These are phyloP conservation scores for Limonium bicolor DNA, from an alignment of 148 eudicot species.

Conservation along the genomic window DNA sequence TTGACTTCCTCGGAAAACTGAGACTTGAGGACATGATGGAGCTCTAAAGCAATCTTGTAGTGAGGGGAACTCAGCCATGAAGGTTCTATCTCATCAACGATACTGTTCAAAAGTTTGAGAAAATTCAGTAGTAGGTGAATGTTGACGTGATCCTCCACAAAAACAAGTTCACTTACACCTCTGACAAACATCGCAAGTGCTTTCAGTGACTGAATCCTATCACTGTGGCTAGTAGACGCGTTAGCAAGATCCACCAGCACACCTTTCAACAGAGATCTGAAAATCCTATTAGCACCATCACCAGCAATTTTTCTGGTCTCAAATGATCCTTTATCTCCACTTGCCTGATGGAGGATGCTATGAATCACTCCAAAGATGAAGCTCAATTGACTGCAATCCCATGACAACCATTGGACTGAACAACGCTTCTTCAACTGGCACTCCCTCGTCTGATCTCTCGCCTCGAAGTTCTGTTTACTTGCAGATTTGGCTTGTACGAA, in stretches of 20 bases:
- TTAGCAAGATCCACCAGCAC: conserved; percentile 22
- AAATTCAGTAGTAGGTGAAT: conserved; percentile 13
- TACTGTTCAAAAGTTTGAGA: conserved; percentile 31
- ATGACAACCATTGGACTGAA: conserved; percentile 42
- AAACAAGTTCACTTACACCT: conserved; percentile 25
- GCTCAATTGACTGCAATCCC: conserved; percentile 44
- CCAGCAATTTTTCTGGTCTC: conserved; percentile 20
- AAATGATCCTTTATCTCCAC: conserved; percentile 9
- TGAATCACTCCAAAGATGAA: conserved; percentile 31
- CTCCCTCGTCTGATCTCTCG: conserved; percentile 6
- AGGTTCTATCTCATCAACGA: conserved; percentile 45
- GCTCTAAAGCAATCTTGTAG: conserved; percentile 44
- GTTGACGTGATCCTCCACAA: conserved; percentile 13
- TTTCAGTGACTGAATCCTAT: conserved; percentile 35
- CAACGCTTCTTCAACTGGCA: conserved; percentile 34
- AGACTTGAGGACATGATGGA: conserved; percentile 16
- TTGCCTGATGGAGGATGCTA: conserved; percentile 23
- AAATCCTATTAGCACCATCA: conserved; percentile 33
- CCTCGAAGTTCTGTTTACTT: conserved; percentile 5
- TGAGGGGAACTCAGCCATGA: conserved; percentile 52
- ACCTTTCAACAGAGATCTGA: conserved; percentile 44
- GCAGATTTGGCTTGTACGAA: conserved; percentile 23
- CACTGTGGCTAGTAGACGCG: conserved; percentile 24
- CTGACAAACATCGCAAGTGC: conserved; percentile 26
- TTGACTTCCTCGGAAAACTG: conserved; percentile 14